Evolutionary conservation across 163 green algal species (phyloP), one percentile per base, ranked within the genome.

Genomic region (Scenedesmus sp.): DNA sequence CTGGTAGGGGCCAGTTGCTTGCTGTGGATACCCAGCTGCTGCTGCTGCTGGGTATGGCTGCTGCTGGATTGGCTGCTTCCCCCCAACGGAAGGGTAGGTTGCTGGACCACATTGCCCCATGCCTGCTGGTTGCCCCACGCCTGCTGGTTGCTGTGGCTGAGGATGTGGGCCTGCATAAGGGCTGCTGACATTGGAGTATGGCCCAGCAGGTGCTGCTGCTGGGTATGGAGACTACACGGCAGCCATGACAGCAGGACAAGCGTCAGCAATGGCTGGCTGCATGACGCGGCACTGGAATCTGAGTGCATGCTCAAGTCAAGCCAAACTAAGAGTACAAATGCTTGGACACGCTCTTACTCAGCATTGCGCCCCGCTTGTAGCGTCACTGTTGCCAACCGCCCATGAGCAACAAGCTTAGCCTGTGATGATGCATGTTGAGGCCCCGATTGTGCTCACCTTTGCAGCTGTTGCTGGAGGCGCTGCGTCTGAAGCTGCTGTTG

Each of bases 41-140:
- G 37, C 46, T 33, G 43, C 81, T 33, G 53, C 24, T n/a, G n/a
- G n/a, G 22, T 40, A 22, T 18, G 44, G 18, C 46, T 76, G 85
- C 35, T 70, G 61, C n/a, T 53, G 68, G 40, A 49, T 30, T n/a
- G 61, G 44, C 85, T 83, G 70, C 20, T 20, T 76, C 2, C 30
- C 65, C 0, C 65, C 65, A 0, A 76, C 40, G 7, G 65, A 7
- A 5, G 65, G 65, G 65, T 76, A 76, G 6, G 6, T 76, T 22
- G 65, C 65, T 40, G 30, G 30, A 2, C 30, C 65, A 40, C 30
- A 30, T 40, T 37, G 65, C 5, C 30, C 65, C 65, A 76, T 76
- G 30, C 65, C 26, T 76, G 65, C 30, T 37, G 44, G 85, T n/a
- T 82, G 85, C 85, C n/a, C n/a, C n/a, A n/a, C n/a, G n/a, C n/a